Evolutionary conservation across 2,329 filamentous ascomycete species (phyloP).

Genomic region (Aspergillus sp.): DNA sequence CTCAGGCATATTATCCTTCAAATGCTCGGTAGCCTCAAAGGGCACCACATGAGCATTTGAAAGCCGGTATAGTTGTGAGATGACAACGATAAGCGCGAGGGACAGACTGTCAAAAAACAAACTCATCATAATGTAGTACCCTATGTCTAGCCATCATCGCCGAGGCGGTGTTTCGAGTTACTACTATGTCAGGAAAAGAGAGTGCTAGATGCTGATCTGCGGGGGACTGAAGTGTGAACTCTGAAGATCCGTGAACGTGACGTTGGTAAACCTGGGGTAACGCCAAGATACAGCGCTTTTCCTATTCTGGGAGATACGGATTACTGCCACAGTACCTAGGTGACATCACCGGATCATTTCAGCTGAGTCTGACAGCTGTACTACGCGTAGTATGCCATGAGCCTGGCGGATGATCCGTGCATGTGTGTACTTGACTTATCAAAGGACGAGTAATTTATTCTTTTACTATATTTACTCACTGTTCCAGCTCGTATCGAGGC

Average conservation of each 20-base stretch:
- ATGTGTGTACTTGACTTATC: no score
- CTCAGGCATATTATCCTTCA: conserved; percentile 3
- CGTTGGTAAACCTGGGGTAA: conserved; percentile 18
- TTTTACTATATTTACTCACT: background rate
- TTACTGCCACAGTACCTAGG: background rate
- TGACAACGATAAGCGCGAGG: background rate
- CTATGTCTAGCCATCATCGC: conserved; percentile 4
- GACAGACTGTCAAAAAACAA: background rate
- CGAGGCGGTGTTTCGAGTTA: background rate
- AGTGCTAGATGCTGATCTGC: background rate
- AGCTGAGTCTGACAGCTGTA: background rate
- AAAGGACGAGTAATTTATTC: background rate
- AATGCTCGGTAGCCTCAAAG: background rate
- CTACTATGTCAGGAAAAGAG: background rate
- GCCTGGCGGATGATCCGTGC: background rate
- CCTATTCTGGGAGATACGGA: background rate
- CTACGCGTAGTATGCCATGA: background rate
- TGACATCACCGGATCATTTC: background rate
- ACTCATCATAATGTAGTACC: background rate
- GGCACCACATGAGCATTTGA: conserved; percentile 1
- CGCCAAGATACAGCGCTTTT: conserved; percentile 3
- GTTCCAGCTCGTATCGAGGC: background rate
- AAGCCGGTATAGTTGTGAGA: conserved; percentile 1
- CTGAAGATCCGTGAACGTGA: conserved; percentile 1
- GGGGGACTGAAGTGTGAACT: no score